Evolutionary conservation across 495 filamentous ascomycete species (phyloP), one percentile per base, ranked within the genome.

Genomic region (Platismatia glauca): DNA sequence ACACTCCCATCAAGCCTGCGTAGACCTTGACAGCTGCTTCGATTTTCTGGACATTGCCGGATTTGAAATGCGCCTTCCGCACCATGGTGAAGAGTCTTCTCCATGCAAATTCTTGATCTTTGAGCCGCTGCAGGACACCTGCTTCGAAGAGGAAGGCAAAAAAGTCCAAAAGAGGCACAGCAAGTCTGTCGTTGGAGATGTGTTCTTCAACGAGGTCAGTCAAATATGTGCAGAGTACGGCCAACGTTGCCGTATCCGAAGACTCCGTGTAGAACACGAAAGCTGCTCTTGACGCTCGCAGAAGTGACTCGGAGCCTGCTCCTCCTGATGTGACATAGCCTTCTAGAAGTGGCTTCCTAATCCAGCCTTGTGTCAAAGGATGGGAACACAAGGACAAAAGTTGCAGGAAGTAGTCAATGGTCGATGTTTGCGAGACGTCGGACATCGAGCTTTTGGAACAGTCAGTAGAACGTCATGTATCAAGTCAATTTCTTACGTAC

Each of bases 301-400:
- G 79, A 8, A 97, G 77, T 9, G 88, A 84, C 68, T 97, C 90
- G 29, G 91, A 86, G 18, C 90, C 91, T 16, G 87, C 86, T 67
- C 90, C 89, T 34, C 91, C 89, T 24, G 91, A 93, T 3, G 85
- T 91, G 8, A 91, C 82, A 53, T 84, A 77, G n/a, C 93, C 94
- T 58, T 88, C 81, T 18, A 95, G 70, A 3, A 96, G 69, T 15
- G 75, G 72, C 22, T 70, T 56, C 52, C 75, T 76, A 9, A 79
- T 62, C 74, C 75, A 76, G 12, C 73, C 71, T 33, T 77, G 50
- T 20, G 29, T 53, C 16, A 33, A 33, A 15, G 18, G 50, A 15
- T 53, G 61, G 13, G 58, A 38, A 48, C 73, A 73, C 13, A 79
- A 61, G 24, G 70, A 70, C 16, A 81, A 66, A 0, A 81, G 61